Evolutionary conservation across 129 eudicot species (phyloP), one percentile per base, ranked within the genome.

Genomic region (Flaveria linearis): DNA sequence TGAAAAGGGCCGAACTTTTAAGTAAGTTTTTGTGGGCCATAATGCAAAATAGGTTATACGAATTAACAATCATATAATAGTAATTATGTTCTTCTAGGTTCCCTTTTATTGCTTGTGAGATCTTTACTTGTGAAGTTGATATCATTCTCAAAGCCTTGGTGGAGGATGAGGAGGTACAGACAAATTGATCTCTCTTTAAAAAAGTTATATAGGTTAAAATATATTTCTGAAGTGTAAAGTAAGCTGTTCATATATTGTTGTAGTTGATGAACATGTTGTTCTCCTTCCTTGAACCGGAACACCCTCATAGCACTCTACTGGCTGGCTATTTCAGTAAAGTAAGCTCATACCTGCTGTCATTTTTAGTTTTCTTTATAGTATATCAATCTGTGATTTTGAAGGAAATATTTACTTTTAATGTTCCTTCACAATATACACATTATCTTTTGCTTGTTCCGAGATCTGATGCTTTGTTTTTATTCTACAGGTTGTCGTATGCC

Each of bases 301-400:
- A 78, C 66, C 77, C 90, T 46, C 98, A 89, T 74, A 89, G 96
- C 80, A 76, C 97, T 51, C 81, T 82, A 17, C 78, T 91, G 76
- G 97, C 98, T 17, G 98, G 98, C 64, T 94, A 94, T 86, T 94
- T 94, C 78, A 94, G 98, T 81, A 94, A 94, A 93, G 98, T 94
- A 74, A 79, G 67, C 45, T 43, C 18, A 41, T 61, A 17, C 26
- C n/a, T 16, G 10, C 69, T 52, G 68, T 17, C 53, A 0, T 41
- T 76, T 63, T 51, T 71, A 26, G 49, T 26, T 14, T 15, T 25
- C 15, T 28, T 57, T 42, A 26, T 63, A 52, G 43, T 43, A 20
- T 17, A 14, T 56, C 17, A 47, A 12, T 33, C 5, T 39, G 60
- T 20, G 33, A 68, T 45, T 67, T 36, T 49, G 68, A 22, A 13